A percentile compares a stretch with the other conserved stretches of the same genome.
Conservation (phyloP, 2,329 filamentous ascomycete species). For the Myrmaecium sp. region DNA sequence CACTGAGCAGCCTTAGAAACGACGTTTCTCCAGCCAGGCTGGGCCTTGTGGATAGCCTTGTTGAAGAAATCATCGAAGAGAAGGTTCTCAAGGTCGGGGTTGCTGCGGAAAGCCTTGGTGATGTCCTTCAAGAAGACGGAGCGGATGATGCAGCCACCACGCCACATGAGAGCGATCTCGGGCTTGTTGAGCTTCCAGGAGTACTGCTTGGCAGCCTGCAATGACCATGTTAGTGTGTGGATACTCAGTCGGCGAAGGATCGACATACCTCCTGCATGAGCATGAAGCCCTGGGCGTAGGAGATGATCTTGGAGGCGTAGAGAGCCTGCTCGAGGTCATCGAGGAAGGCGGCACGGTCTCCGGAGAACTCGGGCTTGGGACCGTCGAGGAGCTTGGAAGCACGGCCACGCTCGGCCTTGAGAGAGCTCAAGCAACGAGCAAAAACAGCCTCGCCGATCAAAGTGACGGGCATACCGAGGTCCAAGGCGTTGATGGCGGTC, state of each 20-base stretch:
- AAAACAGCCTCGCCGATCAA: constrained; percentile 96
- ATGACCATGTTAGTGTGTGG: constrained; percentile 12
- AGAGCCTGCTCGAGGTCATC: constrained; percentile 96
- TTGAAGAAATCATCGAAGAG: constrained; percentile 99
- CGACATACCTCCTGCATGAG: constrained; percentile 82
- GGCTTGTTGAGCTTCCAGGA: constrained; percentile 99
- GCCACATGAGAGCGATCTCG: constrained; percentile 99
- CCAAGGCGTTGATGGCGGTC: constrained; percentile 97
- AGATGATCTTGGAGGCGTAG: constrained; percentile 99
- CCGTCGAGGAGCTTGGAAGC: constrained; percentile 67
- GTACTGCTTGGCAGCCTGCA: constrained; percentile 84
- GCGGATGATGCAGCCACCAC: constrained; percentile 98
- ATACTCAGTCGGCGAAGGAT: background rate
- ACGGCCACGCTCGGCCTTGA: constrained; percentile 82
- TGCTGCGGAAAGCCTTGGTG: constrained; percentile 84
- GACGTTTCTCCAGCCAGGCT: constrained; percentile 42
- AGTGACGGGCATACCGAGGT: constrained; percentile 96
- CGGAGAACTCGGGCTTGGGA: constrained; percentile 64
- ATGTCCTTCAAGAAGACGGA: constrained; percentile 99
- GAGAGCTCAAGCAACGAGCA: constrained; percentile 77
- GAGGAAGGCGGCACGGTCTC: constrained; percentile 85
- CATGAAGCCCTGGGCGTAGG: constrained; percentile 99
- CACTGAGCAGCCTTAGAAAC: constrained; percentile 83
- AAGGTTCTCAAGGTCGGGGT: constrained; percentile 93
- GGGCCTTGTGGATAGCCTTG: constrained; percentile 93